Conservation (phyloP, 1,284 basidiomycete genomes). For the Irpex sp. region DNA sequence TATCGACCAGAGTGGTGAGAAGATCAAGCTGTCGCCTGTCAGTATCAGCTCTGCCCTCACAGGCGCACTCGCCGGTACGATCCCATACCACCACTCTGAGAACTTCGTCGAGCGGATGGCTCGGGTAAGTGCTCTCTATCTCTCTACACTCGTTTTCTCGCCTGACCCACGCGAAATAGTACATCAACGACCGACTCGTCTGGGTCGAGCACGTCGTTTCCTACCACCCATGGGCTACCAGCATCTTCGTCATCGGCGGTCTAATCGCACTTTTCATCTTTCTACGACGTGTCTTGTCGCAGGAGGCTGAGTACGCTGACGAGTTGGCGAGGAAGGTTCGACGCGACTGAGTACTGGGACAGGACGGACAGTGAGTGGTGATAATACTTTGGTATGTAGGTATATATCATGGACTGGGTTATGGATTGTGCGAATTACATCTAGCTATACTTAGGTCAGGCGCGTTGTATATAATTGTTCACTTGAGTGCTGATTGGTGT, state of each 20-base stretch:
- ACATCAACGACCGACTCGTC: conserved; percentile 47
- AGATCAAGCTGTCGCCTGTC: conserved; percentile 50
- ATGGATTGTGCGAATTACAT: too few species aligned
- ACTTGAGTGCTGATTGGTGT: too few species aligned
- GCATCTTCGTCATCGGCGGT: conserved; percentile 18
- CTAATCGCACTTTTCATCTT: conserved; percentile 17
- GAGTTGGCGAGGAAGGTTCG: conserved; percentile 12
- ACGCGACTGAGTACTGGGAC: conserved; percentile 9
- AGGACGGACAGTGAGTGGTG: background rate
- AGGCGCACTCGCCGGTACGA: conserved; percentile 54
- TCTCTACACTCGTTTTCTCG: background rate
- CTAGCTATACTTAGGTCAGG: too few species aligned
- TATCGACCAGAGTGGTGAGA: conserved; percentile 44
- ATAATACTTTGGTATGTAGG: too few species aligned
- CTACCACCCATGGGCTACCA: conserved; percentile 32
- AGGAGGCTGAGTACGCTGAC: conserved; percentile 9
- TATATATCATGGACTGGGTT: too few species aligned
- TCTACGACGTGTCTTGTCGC: conserved; percentile 14
- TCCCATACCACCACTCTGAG: conserved; percentile 64
- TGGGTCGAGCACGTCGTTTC: conserved; percentile 40
- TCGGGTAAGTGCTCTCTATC: conserved; percentile 44
- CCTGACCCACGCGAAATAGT: conserved; percentile 31
- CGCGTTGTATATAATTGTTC: too few species aligned
- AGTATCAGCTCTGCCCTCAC: conserved; percentile 73
- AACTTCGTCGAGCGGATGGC: conserved; percentile 66